These are phyloP conservation scores for Aspergillus sparsus DNA, from an alignment of 495 filamentous ascomycete species.

Conservation along the genomic window DNA sequence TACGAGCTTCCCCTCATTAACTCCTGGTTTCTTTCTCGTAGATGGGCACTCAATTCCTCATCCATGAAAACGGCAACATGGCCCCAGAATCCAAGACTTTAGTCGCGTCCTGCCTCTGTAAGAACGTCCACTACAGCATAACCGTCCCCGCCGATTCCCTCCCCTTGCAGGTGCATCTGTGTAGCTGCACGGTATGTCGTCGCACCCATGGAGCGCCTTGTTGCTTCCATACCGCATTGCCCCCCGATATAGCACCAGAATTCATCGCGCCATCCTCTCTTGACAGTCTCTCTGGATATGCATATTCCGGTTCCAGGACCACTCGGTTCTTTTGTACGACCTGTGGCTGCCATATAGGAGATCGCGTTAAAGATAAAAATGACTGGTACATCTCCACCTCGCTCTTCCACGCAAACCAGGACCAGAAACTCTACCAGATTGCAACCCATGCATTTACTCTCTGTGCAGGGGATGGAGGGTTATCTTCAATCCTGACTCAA, in stretches of 20 bases:
- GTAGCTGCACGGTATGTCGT: constrained; percentile 66
- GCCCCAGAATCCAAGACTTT: constrained; percentile 23
- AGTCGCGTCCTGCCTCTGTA: constrained; percentile 56
- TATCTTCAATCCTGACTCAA: constrained; percentile 36
- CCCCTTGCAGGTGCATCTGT: constrained; percentile 48
- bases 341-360: constrained; percentile 46
- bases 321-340: constrained; percentile 46
- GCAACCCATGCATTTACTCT: constrained; percentile 42
- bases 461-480: constrained; percentile 49
- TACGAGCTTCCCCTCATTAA: constrained; percentile 2
- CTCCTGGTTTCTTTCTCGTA: neutral
- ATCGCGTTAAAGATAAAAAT: constrained; percentile 16
- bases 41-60: neutral
- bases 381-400: constrained; percentile 36
- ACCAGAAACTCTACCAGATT: constrained; percentile 35
- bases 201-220: constrained; percentile 58
- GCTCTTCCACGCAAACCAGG: constrained; percentile 28
- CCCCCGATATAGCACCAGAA: constrained; percentile 39
- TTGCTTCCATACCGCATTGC: constrained; percentile 50
- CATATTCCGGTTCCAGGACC: constrained; percentile 27
- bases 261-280: constrained; percentile 31
- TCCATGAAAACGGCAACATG: neutral
- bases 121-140: constrained; percentile 36
- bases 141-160: constrained; percentile 26
- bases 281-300: constrained; percentile 35